phyloP scores from a whole-genome alignment of 2,329 filamentous ascomycete species.

The Diaporthe longicolla region DNA sequence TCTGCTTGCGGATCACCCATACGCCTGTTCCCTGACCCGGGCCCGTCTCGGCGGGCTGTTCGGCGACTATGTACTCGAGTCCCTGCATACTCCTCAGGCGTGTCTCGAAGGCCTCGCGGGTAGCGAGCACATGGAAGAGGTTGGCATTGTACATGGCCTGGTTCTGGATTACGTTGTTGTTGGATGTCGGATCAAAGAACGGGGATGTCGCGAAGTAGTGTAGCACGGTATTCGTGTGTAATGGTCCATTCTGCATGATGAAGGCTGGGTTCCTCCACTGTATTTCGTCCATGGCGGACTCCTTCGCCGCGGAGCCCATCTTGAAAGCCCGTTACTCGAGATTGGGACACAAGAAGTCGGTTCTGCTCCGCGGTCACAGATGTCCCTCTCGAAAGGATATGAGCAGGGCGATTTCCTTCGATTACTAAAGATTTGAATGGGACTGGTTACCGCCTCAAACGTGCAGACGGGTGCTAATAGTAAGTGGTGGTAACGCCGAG shows the following conservation, averaged over 20 bases:
- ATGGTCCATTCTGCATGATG: constrained; percentile 66
- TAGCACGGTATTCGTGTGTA: constrained; percentile 76
- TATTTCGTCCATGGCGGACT: constrained; percentile 75
- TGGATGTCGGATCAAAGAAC: constrained; percentile 77
- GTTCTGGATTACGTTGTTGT: constrained; percentile 74
- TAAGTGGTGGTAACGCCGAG: not conserved
- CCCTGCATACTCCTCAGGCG: constrained; percentile 75
- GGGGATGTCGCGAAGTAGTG: constrained; percentile 78
- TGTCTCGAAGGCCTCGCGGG: constrained; percentile 74
- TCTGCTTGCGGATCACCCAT: constrained; percentile 80
- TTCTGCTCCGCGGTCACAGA: not conserved
- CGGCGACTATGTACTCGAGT: constrained; percentile 76
- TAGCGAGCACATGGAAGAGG: constrained; percentile 71
- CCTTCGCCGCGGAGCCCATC: constrained; percentile 61
- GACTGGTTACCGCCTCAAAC: not conserved
- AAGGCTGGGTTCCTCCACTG: constrained; percentile 72
- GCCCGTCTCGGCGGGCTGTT: constrained; percentile 74
- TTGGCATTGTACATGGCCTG: constrained; percentile 74
- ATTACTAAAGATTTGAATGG: not conserved
- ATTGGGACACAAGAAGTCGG: not conserved
- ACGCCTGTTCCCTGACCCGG: constrained; percentile 74
- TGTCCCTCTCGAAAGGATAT: no score
- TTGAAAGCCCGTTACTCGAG: constrained; percentile 35
- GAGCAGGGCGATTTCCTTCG: not conserved
- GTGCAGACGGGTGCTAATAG: not conserved